phyloP scores from a whole-genome alignment of 345 rosid genomes.

The Populus euphratica region DNA sequence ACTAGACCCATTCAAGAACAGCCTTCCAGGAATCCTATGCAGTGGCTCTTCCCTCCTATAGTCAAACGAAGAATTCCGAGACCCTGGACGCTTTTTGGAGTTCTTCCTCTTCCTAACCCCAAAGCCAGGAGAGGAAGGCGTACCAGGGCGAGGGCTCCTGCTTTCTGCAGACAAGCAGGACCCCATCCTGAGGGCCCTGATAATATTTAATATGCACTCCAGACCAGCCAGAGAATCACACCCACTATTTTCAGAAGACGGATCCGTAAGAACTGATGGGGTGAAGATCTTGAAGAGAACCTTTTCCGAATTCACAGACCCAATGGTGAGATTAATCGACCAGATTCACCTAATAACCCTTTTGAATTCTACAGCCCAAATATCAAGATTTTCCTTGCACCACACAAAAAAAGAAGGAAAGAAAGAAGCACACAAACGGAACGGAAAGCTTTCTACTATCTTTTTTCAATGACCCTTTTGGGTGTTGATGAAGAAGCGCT shows the following conservation, averaged over 20 bases:
- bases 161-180: slow-evolving; percentile 97
- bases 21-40: slow-evolving; percentile 73
- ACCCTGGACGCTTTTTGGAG: slow-evolving; percentile 53
- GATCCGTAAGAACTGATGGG: slow-evolving; percentile 45
- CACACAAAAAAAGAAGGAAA: neutral
- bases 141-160: slow-evolving; percentile 85
- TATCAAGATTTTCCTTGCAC: slow-evolving; percentile 7
- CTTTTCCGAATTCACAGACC: neutral
- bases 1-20: slow-evolving; percentile 79
- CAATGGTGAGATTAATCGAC: neutral
- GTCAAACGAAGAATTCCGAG: slow-evolving; percentile 59
- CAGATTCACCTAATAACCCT: slow-evolving; percentile 3
- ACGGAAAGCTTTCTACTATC: neutral
- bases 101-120: slow-evolving; percentile 63
- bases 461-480: slow-evolving; percentile 1
- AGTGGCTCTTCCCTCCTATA: slow-evolving; percentile 62
- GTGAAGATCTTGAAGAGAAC: slow-evolving; percentile 1
- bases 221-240: slow-evolving; percentile 67
- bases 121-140: slow-evolving; percentile 66
- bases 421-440: neutral
- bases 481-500: neutral
- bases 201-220: slow-evolving; percentile 84
- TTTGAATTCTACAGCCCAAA: neutral
- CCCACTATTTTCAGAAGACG: slow-evolving; percentile 55
- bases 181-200: slow-evolving; percentile 99